Conservation (phyloP, 768 basidiomycete genomes). For the Hortiboletus campestris region DNA sequence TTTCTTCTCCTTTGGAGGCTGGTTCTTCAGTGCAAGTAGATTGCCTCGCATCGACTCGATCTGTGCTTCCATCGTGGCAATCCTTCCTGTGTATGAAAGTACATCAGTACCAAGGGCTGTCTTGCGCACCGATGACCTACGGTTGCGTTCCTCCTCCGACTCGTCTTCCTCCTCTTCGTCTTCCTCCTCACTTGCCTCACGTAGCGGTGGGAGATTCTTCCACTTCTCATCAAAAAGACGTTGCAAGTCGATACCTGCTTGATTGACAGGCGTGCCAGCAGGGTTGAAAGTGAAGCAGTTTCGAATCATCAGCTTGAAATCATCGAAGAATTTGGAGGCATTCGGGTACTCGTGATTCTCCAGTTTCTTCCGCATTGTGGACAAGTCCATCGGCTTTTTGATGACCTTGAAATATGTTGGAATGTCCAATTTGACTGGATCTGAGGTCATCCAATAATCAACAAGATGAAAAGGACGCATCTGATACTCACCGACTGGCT, state of each 20-base stretch:
- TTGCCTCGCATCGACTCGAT: slow-evolving; percentile 75
- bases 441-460: slow-evolving; percentile 36
- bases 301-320: slow-evolving; percentile 92
- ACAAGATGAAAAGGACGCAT: neutral
- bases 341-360: slow-evolving; percentile 72
- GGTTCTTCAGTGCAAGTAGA: slow-evolving; percentile 59
- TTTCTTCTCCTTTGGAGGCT: slow-evolving; percentile 63
- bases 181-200: slow-evolving; percentile 54
- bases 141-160: slow-evolving; percentile 63
- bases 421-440: slow-evolving; percentile 73
- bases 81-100: slow-evolving; percentile 50
- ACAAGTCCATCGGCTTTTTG: slow-evolving; percentile 94
- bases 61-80: slow-evolving; percentile 76
- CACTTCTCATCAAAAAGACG: slow-evolving; percentile 92
- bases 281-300: slow-evolving; percentile 96
- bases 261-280: slow-evolving; percentile 79
- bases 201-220: slow-evolving; percentile 68
- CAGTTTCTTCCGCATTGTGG: slow-evolving; percentile 84
- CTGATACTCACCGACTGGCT: slow-evolving; percentile 79
- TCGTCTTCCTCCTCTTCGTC: slow-evolving; percentile 65
- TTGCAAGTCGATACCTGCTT: slow-evolving; percentile 83
- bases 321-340: slow-evolving; percentile 81
- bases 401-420: slow-evolving; percentile 85
- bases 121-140: slow-evolving; percentile 40
- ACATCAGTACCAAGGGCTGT: slow-evolving; percentile 7